Conservation (phyloP, 768 basidiomycete genomes). For the Boletus vermiculosoides region DNA sequence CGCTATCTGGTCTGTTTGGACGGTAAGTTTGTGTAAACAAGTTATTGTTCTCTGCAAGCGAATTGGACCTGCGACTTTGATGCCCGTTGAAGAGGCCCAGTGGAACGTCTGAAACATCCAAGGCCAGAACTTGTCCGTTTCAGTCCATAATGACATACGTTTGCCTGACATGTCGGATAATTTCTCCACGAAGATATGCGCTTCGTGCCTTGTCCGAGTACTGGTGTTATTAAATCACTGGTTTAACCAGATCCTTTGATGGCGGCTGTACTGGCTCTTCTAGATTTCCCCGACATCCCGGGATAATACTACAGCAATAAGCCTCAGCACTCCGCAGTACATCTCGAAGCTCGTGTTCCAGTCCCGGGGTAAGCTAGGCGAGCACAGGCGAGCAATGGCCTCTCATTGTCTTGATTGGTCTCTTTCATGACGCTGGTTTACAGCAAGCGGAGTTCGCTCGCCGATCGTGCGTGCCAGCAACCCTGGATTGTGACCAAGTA, state of each 20-base stretch:
- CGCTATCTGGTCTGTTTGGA: background rate
- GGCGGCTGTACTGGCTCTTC: background rate
- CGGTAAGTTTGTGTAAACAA: background rate
- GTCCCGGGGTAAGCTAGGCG: background rate
- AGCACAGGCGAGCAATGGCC: slow-evolving; percentile 10
- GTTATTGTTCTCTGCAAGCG: background rate
- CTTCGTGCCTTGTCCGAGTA: background rate
- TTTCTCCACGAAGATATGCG: background rate
- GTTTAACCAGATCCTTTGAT: background rate
- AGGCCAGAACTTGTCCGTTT: no score
- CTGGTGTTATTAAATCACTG: background rate
- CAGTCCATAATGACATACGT: no score
- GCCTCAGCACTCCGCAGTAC: background rate
- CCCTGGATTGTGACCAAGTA: slow-evolving; percentile 3
- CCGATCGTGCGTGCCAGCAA: background rate
- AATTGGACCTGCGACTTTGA: background rate
- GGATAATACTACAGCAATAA: background rate
- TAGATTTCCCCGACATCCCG: background rate
- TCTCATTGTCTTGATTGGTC: background rate
- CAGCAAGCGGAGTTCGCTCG: slow-evolving; percentile 11
- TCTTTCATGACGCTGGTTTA: background rate
- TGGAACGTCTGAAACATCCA: no score
- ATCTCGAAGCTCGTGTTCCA: background rate
- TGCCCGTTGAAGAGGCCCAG: background rate
- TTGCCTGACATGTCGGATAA: no score